Base-by-base conservation (phyloP, 371 early-diverging fungal species). In the Cokeromyces recurvatus region DNA sequence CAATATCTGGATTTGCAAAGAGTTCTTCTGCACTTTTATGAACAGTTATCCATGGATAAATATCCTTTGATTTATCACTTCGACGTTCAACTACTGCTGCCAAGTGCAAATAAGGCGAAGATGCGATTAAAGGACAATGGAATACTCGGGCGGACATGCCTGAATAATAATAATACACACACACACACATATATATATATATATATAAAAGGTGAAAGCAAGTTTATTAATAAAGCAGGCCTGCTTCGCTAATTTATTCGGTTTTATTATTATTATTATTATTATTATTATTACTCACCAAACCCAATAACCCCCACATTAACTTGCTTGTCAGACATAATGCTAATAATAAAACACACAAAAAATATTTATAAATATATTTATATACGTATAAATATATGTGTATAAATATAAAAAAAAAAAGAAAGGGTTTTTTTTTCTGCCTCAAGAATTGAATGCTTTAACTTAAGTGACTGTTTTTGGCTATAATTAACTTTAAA, bases 301-400 rank as follows among this genome's bases (percentile, higher is more conserved):
- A 82, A 86, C 25, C 85, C 86, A 42, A 86, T 68, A 34, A 86
- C 79, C 45, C 82, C 86, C 43, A 86, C 86, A 38, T 79, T 83
- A 45, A 85, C 74, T 52, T 64, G 65, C 20, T 47, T 50, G 40
- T 21, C 25, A 32, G 56, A 29, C 43, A 43, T 43, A 8, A 14
- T 46, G 11, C 7, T 36, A 11, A 23, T 35, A 17, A 37, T 32
- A 4, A 4, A 17, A 17, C 6, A 19, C 1, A 21, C 5, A 38
- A 20, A 38, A 19, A 38, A 38, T 6, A 38, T 12, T 3, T n/a
- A 36, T 36, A 43, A 25, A 20, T n/a, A n/a, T n/a, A n/a, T n/a
- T n/a, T n/a, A n/a, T n/a, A n/a, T n/a, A n/a, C n/a, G n/a, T n/a
- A n/a, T n/a, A n/a, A n/a, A n/a, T n/a, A n/a, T n/a, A n/a, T n/a